Base-by-base conservation (phyloP, 2,329 filamentous ascomycete species). In the Fusarium liriodendri region DNA sequence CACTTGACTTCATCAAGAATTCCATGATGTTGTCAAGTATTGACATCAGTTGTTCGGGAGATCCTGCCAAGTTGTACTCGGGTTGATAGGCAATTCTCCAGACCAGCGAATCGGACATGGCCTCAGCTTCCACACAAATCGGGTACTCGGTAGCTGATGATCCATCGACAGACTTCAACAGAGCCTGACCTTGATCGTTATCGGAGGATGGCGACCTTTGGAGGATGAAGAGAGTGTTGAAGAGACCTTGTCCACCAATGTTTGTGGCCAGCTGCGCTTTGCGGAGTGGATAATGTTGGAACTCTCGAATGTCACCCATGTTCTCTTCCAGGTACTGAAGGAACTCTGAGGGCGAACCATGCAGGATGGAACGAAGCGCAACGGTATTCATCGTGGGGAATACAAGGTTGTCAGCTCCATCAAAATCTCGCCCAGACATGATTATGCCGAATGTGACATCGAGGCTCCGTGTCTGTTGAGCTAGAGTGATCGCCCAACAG, bases 321-420 rank as follows among this genome's bases (percentile, higher is more conserved):
- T 89, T 92, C 2, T 91, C 88, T 78, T 98, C 95, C 73, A 95
- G 87, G 77, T 95, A 93, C 14, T 85, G 86, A 32, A 98, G 83
- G 83, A 97, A 91, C 1, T 91, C 87, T 1, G 81, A 73, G 0
- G 89, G 83, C 0, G 87, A 90, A 2, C 94, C 94, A 76, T 97
- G 93, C 3, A 98, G 80, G 4, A 95, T 87, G 2, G 89, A 89
- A 13, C 95, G 88, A 9, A 97, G 86, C 0, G 93, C 89, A 0
- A 98, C 91, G 0, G 95, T 98, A 78, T 97, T 98, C 94, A 98
- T 98, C 0, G 93, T 94, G 0, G 95, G 96, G 77, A 98, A 98
- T 79, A 95, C 87, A 14, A 96, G 82, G 29, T 89, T 82, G 50
- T 93, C 89, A 0, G 90, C 89, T 18, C 89, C 88, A 54, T 93